Percentiles rank a stretch among this genome's conserved stretches.
These are phyloP conservation scores for Termitomyces sp. DNA, from an alignment of 768 basidiomycete genomes.

Conservation along the genomic window DNA sequence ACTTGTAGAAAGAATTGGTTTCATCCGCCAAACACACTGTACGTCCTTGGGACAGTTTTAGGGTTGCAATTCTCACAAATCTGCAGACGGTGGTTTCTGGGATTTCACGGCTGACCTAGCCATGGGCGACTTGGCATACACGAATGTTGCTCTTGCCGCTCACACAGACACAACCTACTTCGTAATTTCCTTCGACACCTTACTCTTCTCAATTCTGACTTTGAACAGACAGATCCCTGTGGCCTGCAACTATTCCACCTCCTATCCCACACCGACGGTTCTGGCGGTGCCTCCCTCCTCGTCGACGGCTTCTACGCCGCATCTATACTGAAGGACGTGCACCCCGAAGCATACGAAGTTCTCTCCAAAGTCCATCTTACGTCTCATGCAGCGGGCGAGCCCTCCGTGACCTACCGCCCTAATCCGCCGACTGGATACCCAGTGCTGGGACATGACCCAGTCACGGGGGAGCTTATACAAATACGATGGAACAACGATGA, in stretches of 20 bases:
- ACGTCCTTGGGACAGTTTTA: slow-evolving; percentile 7
- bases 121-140: slow-evolving; percentile 94
- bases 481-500: slow-evolving; percentile 97
- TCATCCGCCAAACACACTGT: slow-evolving; percentile 83
- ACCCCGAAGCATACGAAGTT: slow-evolving; percentile 69
- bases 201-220: slow-evolving; percentile 4
- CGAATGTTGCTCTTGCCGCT: slow-evolving; percentile 79
- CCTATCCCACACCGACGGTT: slow-evolving; percentile 76
- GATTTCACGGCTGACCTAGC: slow-evolving; percentile 91
- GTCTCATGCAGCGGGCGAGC: slow-evolving; percentile 88
- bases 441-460: slow-evolving; percentile 63
- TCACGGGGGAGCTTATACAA: slow-evolving; percentile 61
- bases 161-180: slow-evolving; percentile 75
- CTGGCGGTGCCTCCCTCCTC: slow-evolving; percentile 86
- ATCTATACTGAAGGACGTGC: slow-evolving; percentile 65
- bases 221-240: slow-evolving; percentile 78
- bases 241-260: slow-evolving; percentile 97
- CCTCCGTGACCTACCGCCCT: slow-evolving; percentile 52
- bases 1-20: slow-evolving; percentile 73
- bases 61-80: background rate
- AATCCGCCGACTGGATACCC: slow-evolving; percentile 64
- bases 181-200: slow-evolving; percentile 37
- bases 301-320: slow-evolving; percentile 96
- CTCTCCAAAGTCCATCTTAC: slow-evolving; percentile 71
- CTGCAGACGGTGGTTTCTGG: slow-evolving; percentile 90